Percentiles rank a stretch among this genome's conserved stretches.
phyloP scores from a whole-genome alignment of 2,329 filamentous ascomycete species.

The Claviceps pusilla region DNA sequence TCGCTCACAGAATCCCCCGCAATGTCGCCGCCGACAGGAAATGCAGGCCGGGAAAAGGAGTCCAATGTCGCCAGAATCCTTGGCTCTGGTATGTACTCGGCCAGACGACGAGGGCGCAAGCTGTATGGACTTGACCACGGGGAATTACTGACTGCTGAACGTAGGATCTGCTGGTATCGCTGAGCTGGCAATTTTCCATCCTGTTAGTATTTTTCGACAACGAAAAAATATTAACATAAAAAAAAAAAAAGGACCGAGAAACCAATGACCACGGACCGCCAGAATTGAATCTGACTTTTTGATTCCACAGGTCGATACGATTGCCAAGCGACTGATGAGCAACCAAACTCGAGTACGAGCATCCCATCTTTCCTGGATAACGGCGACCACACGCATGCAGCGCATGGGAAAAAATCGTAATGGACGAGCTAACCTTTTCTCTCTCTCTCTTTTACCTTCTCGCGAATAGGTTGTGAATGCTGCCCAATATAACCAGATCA shows the following conservation, averaged over 20 bases:
- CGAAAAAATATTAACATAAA: background rate
- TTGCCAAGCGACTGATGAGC: conserved; percentile 98
- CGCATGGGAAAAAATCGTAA: background rate
- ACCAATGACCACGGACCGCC: background rate
- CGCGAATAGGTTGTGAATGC: conserved; percentile 17
- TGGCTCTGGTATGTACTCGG: conserved; percentile 66
- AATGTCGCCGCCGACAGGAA: conserved; percentile 45
- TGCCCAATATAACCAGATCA: conserved; percentile 67
- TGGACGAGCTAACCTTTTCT: conserved; percentile 9
- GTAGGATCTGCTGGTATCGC: conserved; percentile 82
- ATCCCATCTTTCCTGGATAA: background rate
- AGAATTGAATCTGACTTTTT: background rate
- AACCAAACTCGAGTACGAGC: conserved; percentile 56
- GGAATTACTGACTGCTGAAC: conserved; percentile 9
- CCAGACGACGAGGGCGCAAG: background rate
- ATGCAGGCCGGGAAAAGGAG: conserved; percentile 52
- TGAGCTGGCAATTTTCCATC: conserved; percentile 85
- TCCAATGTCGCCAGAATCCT: conserved; percentile 76
- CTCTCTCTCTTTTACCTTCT: background rate
- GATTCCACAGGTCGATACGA: conserved; percentile 67
- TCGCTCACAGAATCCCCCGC: conserved; percentile 9
- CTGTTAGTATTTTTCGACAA: conserved; percentile 36
- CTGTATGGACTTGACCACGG: background rate
- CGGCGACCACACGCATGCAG: background rate
- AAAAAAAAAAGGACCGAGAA: too few relatives aligned